Evolutionary conservation across 2,329 filamentous ascomycete genomes (phyloP), one percentile per base, ranked within the genome.

Genomic region (Aspergillus piperis): DNA sequence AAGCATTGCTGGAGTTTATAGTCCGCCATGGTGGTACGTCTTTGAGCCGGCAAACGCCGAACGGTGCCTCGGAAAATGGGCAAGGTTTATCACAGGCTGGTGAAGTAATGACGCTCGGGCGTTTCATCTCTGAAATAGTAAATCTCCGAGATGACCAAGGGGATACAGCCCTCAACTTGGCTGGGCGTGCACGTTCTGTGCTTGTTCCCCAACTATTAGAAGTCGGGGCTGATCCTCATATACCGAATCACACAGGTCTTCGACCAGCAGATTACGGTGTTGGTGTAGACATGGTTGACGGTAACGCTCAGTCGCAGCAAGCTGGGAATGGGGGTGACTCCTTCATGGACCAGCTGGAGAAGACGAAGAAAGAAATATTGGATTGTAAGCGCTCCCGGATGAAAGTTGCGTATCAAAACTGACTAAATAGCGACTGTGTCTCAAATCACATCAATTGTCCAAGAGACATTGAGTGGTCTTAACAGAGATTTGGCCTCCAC

Each of bases 151-250:
- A 99, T 75, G 92, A 93, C 70, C 90, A 90, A 36, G 95, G 95
- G 0, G 96, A 99, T 71, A 99, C 95, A 0, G 95, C 95, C 0
- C 82, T 99, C 19, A 97, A 97, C 68, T 89, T 98, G 63, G 95
- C 94, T 2, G 93, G 95, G 1, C 85, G 95, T 62, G 96, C 97
- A 66, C 92, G 92, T 21, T 98, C 96, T 73, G 96, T 92, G 69
- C 96, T 99, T 68, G 96, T 98, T 60, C 94, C 92, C n/a, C 95
- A 99, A 73, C 82, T 99, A 32, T 83, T 98, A 10, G 95, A 99
- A 77, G 93, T 99, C 47, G 92, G 94, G 59, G 95, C 95, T 1
- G 92, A 98, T 74, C 90, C 92, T n/a, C 87, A 89, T 56, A 93
- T 98, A 70, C 86, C 92, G 5, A 99, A 99, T 70, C 88, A 92